Conservation (phyloP, 1,139 yeast species). For the Spathaspora sp. region DNA sequence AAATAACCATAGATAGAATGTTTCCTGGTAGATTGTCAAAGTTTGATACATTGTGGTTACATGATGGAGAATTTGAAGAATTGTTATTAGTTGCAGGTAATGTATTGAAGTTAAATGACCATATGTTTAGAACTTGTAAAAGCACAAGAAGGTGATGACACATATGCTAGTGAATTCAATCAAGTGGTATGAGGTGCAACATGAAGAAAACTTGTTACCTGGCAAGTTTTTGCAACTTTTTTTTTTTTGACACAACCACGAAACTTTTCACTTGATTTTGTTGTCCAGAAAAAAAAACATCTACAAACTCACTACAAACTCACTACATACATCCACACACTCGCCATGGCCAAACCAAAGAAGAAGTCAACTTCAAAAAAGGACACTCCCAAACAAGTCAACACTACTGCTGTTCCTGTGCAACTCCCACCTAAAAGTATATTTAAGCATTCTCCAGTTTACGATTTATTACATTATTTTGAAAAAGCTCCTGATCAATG, state of each 20-base stretch:
- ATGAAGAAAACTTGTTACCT: too few relatives aligned
- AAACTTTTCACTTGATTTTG: neutral
- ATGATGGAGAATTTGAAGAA: neutral
- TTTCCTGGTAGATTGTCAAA: neutral
- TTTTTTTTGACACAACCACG: too few relatives aligned
- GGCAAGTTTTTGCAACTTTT: too few relatives aligned
- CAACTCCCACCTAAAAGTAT: constrained; percentile 18
- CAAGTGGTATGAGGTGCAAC: too few relatives aligned
- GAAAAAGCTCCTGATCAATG: constrained; percentile 78
- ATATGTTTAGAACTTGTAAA: neutral
- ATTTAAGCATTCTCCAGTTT: constrained; percentile 34
- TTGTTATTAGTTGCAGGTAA: neutral
- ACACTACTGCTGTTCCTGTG: neutral
- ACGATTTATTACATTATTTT: constrained; percentile 40
- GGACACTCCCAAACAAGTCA: neutral
- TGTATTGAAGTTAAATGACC: neutral
- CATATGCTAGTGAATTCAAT: too few relatives aligned
- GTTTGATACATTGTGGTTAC: neutral
- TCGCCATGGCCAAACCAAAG: constrained; percentile 12
- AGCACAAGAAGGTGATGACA: neutral
- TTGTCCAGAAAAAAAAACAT: neutral
- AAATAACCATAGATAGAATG: neutral
- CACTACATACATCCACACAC: neutral
- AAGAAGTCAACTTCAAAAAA: constrained; percentile 6
- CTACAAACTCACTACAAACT: neutral